These are phyloP conservation scores for Obba rivulosa DNA, from an alignment of 768 basidiomycete species.

Conservation along the genomic window DNA sequence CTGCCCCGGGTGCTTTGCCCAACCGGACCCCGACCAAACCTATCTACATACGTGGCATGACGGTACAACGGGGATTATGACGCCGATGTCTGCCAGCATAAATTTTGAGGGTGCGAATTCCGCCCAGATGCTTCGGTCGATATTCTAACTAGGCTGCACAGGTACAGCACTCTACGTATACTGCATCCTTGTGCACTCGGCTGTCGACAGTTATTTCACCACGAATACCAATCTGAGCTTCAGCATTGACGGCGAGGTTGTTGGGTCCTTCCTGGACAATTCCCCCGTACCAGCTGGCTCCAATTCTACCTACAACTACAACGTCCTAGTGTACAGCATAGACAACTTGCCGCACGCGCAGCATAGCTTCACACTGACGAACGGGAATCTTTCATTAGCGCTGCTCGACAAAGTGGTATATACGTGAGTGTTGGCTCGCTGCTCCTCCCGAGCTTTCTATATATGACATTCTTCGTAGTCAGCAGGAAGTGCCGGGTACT, in stretches of 20 bases:
- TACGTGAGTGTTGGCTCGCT: no score
- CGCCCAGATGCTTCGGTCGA: background rate
- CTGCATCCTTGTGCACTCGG: slow-evolving; percentile 2
- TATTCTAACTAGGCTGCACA: background rate
- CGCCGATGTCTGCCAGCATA: background rate
- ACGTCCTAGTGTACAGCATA: background rate
- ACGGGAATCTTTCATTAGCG: no score
- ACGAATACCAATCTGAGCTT: slow-evolving; percentile 5
- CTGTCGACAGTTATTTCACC: background rate
- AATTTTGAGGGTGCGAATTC: background rate
- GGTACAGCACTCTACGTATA: slow-evolving; percentile 5
- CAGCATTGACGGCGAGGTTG: background rate
- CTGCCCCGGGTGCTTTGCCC: background rate
- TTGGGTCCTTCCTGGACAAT: background rate
- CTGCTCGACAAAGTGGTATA: no score
- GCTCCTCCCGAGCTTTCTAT: no score
- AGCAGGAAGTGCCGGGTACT: no score
- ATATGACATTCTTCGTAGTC: no score
- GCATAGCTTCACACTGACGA: background rate
- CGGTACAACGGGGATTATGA: background rate
- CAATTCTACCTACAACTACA: slow-evolving; percentile 2
- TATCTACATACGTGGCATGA: slow-evolving; percentile 9
- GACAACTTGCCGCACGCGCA: background rate
- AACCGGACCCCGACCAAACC: background rate
- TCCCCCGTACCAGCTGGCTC: background rate